phyloP scores from a whole-genome alignment of 225 moss, liverwort and hornwort species.

The Takakia lepidozioides region DNA sequence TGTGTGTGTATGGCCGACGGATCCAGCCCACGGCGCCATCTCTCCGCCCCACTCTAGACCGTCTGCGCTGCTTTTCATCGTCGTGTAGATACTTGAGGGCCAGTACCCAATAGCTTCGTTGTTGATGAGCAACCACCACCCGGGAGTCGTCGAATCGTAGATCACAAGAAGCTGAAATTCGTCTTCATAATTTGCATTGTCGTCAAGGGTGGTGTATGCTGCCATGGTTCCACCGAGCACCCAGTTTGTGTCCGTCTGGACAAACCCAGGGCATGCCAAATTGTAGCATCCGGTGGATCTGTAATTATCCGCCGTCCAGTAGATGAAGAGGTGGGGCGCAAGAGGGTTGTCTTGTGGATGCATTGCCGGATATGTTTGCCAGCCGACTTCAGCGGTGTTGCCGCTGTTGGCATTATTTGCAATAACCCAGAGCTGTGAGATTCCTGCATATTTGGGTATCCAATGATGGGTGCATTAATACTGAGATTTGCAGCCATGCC shows the following conservation, averaged over 20 bases:
- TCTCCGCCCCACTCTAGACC: slow-evolving; percentile 9
- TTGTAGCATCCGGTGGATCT: slow-evolving; percentile 20
- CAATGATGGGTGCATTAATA: not conserved
- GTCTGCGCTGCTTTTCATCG: slow-evolving; percentile 5
- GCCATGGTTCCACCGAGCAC: slow-evolving; percentile 20
- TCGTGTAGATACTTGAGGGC: slow-evolving; percentile 7
- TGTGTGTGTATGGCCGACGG: not conserved
- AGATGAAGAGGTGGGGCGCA: slow-evolving; percentile 12
- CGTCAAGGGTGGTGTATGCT: slow-evolving; percentile 1
- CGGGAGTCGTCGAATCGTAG: not conserved
- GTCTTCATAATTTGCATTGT: not conserved
- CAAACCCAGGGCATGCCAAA: slow-evolving; percentile 23
- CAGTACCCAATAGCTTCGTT: slow-evolving; percentile 9
- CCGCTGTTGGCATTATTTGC: not conserved
- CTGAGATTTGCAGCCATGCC: slow-evolving; percentile 1
- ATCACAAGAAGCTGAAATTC: slow-evolving; percentile 4
- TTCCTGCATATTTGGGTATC: not conserved
- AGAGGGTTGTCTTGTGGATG: not conserved
- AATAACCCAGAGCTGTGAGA: slow-evolving; percentile 3
- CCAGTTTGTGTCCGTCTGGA: slow-evolving; percentile 23
- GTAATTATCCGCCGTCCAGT: slow-evolving; percentile 19
- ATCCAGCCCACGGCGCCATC: not conserved
- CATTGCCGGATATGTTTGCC: slow-evolving; percentile 1
- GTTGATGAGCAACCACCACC: slow-evolving; percentile 6
- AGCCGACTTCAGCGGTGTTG: slow-evolving; percentile 11